Evolutionary conservation across 2,329 filamentous ascomycete species (phyloP).

Genomic region (Alternaria gansuensis): DNA sequence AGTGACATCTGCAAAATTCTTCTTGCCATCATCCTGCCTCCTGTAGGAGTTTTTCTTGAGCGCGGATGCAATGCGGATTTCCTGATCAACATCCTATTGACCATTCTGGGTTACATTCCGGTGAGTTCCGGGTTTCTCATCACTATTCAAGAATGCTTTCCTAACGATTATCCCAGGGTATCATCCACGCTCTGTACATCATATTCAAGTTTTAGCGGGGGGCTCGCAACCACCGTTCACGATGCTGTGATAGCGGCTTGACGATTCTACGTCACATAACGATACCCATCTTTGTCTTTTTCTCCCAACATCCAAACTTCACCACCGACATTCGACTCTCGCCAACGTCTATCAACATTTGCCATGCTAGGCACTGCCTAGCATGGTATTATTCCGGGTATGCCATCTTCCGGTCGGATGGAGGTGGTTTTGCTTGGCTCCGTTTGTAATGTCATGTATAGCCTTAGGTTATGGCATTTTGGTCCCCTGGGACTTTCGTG

Average conservation of each 20-base stretch:
- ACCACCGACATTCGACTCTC: conserved; percentile 1
- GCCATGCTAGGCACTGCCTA: conserved; percentile 1
- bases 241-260: conserved; percentile 23
- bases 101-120: conserved; percentile 67
- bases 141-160: background rate
- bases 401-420: conserved; percentile 16
- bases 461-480: conserved; percentile 24
- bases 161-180: conserved; percentile 58
- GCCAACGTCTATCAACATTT: conserved; percentile 9
- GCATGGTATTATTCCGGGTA: conserved; percentile 2
- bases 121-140: conserved; percentile 48
- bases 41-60: conserved; percentile 93
- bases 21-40: conserved; percentile 88
- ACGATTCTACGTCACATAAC: conserved; percentile 31
- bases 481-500: conserved; percentile 18
- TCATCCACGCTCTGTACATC: conserved; percentile 94
- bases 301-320: conserved; percentile 13
- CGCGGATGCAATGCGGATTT: conserved; percentile 86
- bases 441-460: conserved; percentile 19
- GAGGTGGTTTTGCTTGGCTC: conserved; percentile 14
- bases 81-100: conserved; percentile 91
- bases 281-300: conserved; percentile 46
- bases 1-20: conserved; percentile 84
- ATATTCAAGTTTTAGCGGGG: conserved; percentile 81
- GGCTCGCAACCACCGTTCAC: conserved; percentile 21